Percentiles rank a stretch among this genome's conserved stretches.
These are phyloP conservation scores for Ogataea trehalophila DNA, from an alignment of 805 yeast species.

Conservation along the genomic window DNA sequence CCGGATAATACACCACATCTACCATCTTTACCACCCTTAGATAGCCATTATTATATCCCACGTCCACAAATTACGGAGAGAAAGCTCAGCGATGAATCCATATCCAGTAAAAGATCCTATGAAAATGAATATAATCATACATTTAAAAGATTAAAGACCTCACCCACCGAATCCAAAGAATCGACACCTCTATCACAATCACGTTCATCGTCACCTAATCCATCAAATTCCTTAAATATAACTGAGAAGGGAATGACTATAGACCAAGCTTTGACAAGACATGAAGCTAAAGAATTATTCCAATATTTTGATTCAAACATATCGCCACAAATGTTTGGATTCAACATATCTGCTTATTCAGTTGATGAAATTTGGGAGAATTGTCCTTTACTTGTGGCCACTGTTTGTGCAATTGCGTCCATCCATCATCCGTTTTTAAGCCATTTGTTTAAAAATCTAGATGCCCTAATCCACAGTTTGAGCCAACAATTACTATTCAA, in stretches of 20 bases:
- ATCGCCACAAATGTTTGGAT: constrained; percentile 63
- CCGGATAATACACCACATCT: neutral
- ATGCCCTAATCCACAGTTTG: constrained; percentile 25
- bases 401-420: constrained; percentile 58
- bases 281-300: constrained; percentile 44
- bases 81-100: neutral
- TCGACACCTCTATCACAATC: neutral
- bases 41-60: neutral
- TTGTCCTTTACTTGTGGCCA: constrained; percentile 54
- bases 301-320: constrained; percentile 49
- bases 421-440: constrained; percentile 47
- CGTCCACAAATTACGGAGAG: neutral
- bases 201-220: neutral
- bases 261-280: constrained; percentile 16
- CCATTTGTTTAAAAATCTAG: constrained; percentile 22
- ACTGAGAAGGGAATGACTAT: constrained; percentile 3
- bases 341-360: constrained; percentile 46
- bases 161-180: neutral
- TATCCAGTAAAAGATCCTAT: too few relatives aligned
- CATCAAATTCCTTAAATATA: neutral
- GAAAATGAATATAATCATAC: neutral
- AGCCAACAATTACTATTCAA: constrained; percentile 29
- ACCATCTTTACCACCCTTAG: neutral
- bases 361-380: constrained; percentile 47
- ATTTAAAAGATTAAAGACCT: neutral